These are phyloP conservation scores for Rhodosporidiobolus odoratus DNA, from an alignment of 768 basidiomycete species.

Conservation along the genomic window DNA sequence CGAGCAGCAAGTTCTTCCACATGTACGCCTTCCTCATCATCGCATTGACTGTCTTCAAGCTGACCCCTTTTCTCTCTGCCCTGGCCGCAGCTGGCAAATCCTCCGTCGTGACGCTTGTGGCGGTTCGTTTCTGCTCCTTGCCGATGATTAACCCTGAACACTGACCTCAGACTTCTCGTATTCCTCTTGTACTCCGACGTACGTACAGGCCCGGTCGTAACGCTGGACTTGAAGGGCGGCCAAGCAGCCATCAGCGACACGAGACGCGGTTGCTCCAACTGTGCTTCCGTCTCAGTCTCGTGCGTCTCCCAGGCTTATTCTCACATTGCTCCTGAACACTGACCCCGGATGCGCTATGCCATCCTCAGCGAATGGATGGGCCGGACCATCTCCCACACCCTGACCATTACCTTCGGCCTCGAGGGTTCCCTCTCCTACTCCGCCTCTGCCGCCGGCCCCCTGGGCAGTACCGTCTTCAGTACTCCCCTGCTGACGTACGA, in stretches of 20 bases:
- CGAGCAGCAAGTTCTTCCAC: slow-evolving; percentile 16
- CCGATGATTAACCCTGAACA: no score
- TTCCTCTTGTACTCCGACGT: not conserved
- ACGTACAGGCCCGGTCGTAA: slow-evolving; percentile 6
- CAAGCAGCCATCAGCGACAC: slow-evolving; percentile 7
- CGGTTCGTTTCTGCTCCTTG: not conserved
- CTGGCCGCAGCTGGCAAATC: slow-evolving; percentile 25
- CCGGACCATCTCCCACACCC: slow-evolving; percentile 8
- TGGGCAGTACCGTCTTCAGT: not conserved
- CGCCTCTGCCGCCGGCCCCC: slow-evolving; percentile 3
- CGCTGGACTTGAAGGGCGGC: slow-evolving; percentile 17
- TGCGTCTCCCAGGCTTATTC: not conserved
- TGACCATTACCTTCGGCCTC: slow-evolving; percentile 9
- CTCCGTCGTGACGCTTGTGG: slow-evolving; percentile 14
- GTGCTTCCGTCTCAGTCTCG: slow-evolving; percentile 4
- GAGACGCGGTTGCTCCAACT: slow-evolving; percentile 7
- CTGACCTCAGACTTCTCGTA: not conserved
- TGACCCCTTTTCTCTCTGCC: not conserved
- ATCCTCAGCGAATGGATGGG: not conserved
- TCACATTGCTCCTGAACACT: not conserved
- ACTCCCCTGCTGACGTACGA: slow-evolving; percentile 6
- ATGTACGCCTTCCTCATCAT: not conserved
- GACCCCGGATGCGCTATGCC: not conserved
- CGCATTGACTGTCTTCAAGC: not conserved
- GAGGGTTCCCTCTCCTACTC: slow-evolving; percentile 3